A percentile compares a stretch with the other conserved stretches of the same genome.
Evolutionary conservation across 2,329 filamentous ascomycete genomes (phyloP).

Genomic region (Neopestalotiopsis clavispora): DNA sequence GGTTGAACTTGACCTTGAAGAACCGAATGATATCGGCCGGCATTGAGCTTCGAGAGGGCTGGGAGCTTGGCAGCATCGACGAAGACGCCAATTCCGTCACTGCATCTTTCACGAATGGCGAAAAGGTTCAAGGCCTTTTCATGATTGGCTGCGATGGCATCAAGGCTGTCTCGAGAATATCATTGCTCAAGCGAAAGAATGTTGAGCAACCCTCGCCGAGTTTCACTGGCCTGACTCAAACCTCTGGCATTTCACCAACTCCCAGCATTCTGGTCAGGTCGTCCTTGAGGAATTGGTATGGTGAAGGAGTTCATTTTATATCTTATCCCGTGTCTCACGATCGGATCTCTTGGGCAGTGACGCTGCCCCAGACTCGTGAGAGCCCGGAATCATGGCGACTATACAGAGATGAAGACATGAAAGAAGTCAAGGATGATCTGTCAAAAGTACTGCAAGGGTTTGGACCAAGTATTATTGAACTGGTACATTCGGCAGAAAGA

Average conservation of each 20-base stretch:
- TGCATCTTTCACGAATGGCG: slow-evolving; percentile 26
- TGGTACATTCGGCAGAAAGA: slow-evolving; percentile 27
- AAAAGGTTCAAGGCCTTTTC: slow-evolving; percentile 26
- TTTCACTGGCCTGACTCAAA: slow-evolving; percentile 30
- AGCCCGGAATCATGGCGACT: slow-evolving; percentile 31
- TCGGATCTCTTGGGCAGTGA: slow-evolving; percentile 30
- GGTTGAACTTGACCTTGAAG: slow-evolving; percentile 25
- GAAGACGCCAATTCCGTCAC: slow-evolving; percentile 26
- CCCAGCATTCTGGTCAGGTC: slow-evolving; percentile 21
- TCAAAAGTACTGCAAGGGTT: slow-evolving; percentile 23
- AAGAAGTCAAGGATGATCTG: slow-evolving; percentile 22
- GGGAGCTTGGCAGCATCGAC: slow-evolving; percentile 27
- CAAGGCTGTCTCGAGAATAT: slow-evolving; percentile 10
- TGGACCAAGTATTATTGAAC: slow-evolving; percentile 23
- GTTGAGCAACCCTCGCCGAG: slow-evolving; percentile 18
- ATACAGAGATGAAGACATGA: slow-evolving; percentile 24
- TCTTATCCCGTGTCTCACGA: slow-evolving; percentile 27
- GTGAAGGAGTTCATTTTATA: slow-evolving; percentile 29
- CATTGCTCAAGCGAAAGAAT: neutral
- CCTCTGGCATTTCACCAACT: slow-evolving; percentile 26
- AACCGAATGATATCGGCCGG: slow-evolving; percentile 8
- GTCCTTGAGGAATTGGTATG: slow-evolving; percentile 31
- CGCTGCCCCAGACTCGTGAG: slow-evolving; percentile 25
- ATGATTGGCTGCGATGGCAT: slow-evolving; percentile 29
- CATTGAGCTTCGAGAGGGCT: slow-evolving; percentile 30